Base-by-base conservation (phyloP, 2,329 filamentous ascomycete species). In the Clonostachys chloroleuca region DNA sequence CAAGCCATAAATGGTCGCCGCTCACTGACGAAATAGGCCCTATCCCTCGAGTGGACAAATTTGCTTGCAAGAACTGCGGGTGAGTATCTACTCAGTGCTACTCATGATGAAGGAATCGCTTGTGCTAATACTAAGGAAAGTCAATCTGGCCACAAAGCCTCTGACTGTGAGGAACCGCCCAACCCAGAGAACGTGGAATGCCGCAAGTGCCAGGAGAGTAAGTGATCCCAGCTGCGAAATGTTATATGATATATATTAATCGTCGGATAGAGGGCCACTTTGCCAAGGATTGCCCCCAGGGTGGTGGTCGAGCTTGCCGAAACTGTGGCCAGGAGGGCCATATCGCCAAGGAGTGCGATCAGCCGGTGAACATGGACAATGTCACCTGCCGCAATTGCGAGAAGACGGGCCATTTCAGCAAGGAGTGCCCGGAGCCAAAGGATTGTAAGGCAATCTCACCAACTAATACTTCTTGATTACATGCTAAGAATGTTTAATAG, bases 11-110 rank as follows among this genome's bases (percentile, higher is more conserved):
- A 30, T 30, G 24, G 24, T 8, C 24, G 9, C 10, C 24, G 24
- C 24, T 30, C 24, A 30, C 9, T 30, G 24, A 30, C 9, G 24
- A 30, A 40, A 17, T 40, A 81, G 80, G 81, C 56, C 74, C 78
- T 5, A 64, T 70, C n/a, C 78, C 80, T 20, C 80, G 86, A 44
- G 66, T 80, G 33, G 80, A 86, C 67, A 82, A 73, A 48, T 83
- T 77, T 53, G 81, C 80, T 8, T 88, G 85, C 75, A 80, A 77
- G 60, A 88, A 88, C 60, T 88, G 84, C 69, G 79, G 77, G 72
- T 74, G 54, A 49, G 64, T 61, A 18, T 24, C 34, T 13, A 13
- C 13, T 39, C 12, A 39, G 10, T 8, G 36, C 7, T n/a, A n/a
- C 7, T 39, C 5, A 39, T 39, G 14, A 39, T 18, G 17, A n/a